Conservation (phyloP, 1,139 yeast species). For the Hyphopichia wangnamkhiaoensis region DNA sequence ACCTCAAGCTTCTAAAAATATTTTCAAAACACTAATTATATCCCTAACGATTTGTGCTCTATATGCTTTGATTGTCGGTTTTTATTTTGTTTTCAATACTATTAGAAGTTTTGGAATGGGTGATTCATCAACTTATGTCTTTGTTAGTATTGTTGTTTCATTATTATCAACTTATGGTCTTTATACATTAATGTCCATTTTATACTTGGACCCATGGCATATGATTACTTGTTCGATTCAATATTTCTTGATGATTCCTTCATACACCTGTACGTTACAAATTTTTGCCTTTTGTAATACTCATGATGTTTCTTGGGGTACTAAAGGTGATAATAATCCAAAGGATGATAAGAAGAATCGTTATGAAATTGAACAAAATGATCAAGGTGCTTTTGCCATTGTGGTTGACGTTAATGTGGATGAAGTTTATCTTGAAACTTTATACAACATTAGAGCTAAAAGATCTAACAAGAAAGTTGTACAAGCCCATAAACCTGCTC, state of each 20-base stretch:
- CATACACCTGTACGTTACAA: conserved; percentile 86
- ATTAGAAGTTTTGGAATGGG: conserved; percentile 41
- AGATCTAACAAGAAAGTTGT: conserved; percentile 59
- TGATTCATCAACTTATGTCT: conserved; percentile 54
- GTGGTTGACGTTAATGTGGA: conserved; percentile 91
- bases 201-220: conserved; percentile 95
- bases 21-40: conserved; percentile 72
- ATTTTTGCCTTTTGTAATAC: conserved; percentile 94
- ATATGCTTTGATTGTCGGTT: conserved; percentile 80
- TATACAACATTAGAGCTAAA: conserved; percentile 71
- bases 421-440: conserved; percentile 76
- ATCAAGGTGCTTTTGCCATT: conserved; percentile 75
- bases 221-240: conserved; percentile 80
- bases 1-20: conserved; percentile 80
- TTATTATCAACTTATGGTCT: conserved; percentile 90
- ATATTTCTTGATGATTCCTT: conserved; percentile 86
- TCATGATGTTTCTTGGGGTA: conserved; percentile 97
- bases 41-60: conserved; percentile 75
- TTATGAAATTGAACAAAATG: conserved; percentile 49
- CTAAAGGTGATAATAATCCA: conserved; percentile 85
- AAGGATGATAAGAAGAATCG: conserved; percentile 50
- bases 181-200: conserved; percentile 72
- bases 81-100: conserved; percentile 70
- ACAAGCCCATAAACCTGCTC: conserved; percentile 46
- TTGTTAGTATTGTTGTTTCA: conserved; percentile 76